Percentiles rank a stretch among this genome's conserved stretches.
These are phyloP conservation scores for Stephania cephalantha DNA, from an alignment of 164 flowering plant genomes.

Conservation along the genomic window DNA sequence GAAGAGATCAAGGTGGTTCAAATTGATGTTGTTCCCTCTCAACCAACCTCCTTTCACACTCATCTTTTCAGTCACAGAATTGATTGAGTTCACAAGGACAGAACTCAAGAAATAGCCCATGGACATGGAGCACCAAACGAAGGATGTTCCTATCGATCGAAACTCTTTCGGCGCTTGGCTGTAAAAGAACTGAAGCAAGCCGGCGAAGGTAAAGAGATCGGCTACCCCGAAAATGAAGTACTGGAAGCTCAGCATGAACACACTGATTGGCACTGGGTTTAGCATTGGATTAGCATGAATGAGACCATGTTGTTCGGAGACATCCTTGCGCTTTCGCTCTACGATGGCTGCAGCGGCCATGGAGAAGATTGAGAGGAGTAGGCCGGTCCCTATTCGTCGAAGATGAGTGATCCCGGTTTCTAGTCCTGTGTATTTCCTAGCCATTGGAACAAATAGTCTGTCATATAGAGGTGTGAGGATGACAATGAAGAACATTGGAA, in stretches of 20 bases:
- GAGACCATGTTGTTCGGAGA: conserved; percentile 24
- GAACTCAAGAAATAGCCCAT: conserved; percentile 56
- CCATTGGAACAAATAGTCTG: conserved; percentile 38
- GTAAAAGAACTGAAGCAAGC: conserved; percentile 13
- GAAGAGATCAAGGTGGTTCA: conserved; percentile 17
- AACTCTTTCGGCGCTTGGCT: conserved; percentile 10
- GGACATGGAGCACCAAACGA: conserved; percentile 27
- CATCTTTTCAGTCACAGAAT: conserved; percentile 25
- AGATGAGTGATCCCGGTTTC: conserved; percentile 47
- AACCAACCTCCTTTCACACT: conserved; percentile 16
- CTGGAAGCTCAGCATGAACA: conserved; percentile 12
- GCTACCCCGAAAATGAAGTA: conserved; percentile 18
- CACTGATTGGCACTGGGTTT: conserved; percentile 32
- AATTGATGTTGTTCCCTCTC: conserved; percentile 13
- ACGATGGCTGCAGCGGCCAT: conserved; percentile 47
- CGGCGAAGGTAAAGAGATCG: conserved; percentile 14
- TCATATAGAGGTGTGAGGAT: conserved; percentile 51
- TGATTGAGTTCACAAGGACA: conserved; percentile 35
- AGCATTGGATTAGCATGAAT: conserved; percentile 35
- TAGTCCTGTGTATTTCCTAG: conserved; percentile 32
- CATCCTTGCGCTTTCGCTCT: conserved; percentile 38
- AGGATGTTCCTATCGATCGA: conserved; percentile 5
- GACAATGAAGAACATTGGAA: conserved; percentile 48
- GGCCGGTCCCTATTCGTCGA: conserved; percentile 39
- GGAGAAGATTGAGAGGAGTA: conserved; percentile 38